Base-by-base conservation (phyloP, 768 basidiomycete species). In the Dioszegia crocea region DNA sequence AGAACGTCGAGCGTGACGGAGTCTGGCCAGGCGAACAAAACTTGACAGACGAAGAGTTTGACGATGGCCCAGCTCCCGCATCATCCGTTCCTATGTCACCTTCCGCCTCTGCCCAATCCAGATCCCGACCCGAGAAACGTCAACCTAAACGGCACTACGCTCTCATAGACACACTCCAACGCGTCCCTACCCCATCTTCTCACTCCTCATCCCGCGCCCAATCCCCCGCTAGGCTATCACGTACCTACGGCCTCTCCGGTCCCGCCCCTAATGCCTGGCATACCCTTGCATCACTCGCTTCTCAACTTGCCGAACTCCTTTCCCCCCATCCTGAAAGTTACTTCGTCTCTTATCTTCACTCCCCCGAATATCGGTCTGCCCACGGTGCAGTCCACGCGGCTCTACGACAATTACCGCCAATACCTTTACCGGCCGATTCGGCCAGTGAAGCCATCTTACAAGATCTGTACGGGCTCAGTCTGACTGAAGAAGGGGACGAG, bases 301-400 rank as follows among this genome's bases (percentile, higher is more conserved):
- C 60, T 0, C 67, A 66, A 51, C 61, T 76, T 0, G 60, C 70
- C 5, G 64, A 70, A 14, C 50, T 73, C 4, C 50, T 74, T 14
- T 59, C 60, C 8, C 39, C 57, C n/a, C 45, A 60, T 16, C 61
- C 65, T 0, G 55, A 60, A 43, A 51, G 54, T 10, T 61, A 70
- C 39, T 76, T 76, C 47, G 26, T 64, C 12, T 56, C 60, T 4
- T 73, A 67, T 41, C 54, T 74, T 17, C 71, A 76, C 40, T 64
- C 71, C 16, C 66, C 71, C 17, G 51, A 59, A 14, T 70, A 76
- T 44, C 61, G 58, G 36, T 67, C 67, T 0, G 60, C 62, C 0
- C 69, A 71, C 40, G 49, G 60, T n/a, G 75, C 75, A 5, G 60
- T 71, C 21, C 56, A 60, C 31, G 71, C 68, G 19, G 49, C 62